Evolutionary conservation across 305 asterid species (phyloP), one percentile per base, ranked within the genome.

Genomic region (Fraxinus albicans): DNA sequence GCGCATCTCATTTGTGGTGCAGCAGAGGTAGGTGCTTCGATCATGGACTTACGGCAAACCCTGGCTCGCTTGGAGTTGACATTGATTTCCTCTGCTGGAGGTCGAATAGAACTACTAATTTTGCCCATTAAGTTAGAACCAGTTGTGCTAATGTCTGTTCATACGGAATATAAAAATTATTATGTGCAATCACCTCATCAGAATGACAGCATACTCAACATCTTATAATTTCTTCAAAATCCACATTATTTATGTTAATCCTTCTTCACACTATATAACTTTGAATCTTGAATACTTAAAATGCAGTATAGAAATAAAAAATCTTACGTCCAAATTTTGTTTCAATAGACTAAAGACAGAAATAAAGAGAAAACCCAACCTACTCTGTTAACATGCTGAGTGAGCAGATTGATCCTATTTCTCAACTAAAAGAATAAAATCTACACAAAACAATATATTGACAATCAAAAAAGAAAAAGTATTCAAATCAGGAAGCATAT

Each of bases 101-200:
- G 80, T 84, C 23, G 85, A 63, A 63, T 44, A 75, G 81, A 31
- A 33, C 42, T 44, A 83, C 81, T 86, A 75, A 79, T 74, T 47
- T 77, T 78, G 77, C 70, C 82, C 78, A 77, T 31, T 47, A 81
- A 83, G 79, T 84, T 47, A 77, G 50, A 81, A 80, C 82, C 83
- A 80, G 88, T 86, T 40, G 73, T 78, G 82, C 89, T 74, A 44
- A 79, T 35, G 58, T 83, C 90, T 87, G 87, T 84, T 77, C 75
- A 81, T 70, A 58, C 70, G 83, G 36, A 85, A 69, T 44, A 83
- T 44, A 27, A 63, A 34, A 23, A 69, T 77, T 65, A 86, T 79
- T 17, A 31, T 17, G 76, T 29, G 25, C 74, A 25, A 29, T 84
- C 82, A 77, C 67, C 78, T 75, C 67, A 79, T 73, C 47, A 29